Evolutionary conservation across 352 stramenopile species (phyloP), one percentile per base, ranked within the genome.

Genomic region (Chrysophaeum taylorii): DNA sequence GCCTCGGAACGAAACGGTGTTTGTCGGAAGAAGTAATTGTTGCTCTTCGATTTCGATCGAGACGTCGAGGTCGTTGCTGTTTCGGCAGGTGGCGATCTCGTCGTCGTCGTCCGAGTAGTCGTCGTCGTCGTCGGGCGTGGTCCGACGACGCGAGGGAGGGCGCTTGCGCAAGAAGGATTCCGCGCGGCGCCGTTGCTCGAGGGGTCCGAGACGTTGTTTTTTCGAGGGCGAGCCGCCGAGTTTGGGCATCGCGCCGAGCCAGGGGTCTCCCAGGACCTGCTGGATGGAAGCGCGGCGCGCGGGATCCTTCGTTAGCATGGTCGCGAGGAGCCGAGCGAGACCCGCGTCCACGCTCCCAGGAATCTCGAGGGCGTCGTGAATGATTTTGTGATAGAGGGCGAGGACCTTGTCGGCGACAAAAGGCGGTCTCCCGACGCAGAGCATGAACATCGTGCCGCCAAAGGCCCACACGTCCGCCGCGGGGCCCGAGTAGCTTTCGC

Each of bases 391-490:
- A 69, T 92, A 92, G 75, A 96, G 84, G 70, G 87, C 79, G 74
- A 93, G 80, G 0, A 89, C 84, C 31, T 85, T 93, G 50, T 92
- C 90, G 0, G 87, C 87, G 15, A 95, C 62, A 72, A 96, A 96
- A 16, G 90, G 89, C 16, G 88, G 87, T 38, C 85, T 82, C 0
- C 89, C 90, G 63, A 89, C 93, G 41, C 74, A 64, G 27, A 86
- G 64, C 79, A 80, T 80, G 70, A 73, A 80, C 63, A 80, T 75
- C 16, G 75, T 80, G 0, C 84, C 87, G 21, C 90, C 89, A 0
- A 94, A 80, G 0, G 90, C 89, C 88, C 89, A 96, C 37, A 96
- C 84, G 72, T 96, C 90, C 0, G 88, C 90, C 7, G 93, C 71
- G 39, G 92, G 86, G 4, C 89, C 90, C 0, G 83, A 72, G 71